Evolutionary conservation across 2,329 filamentous ascomycete species (phyloP), one percentile per base, ranked within the genome.

Genomic region (Aspergillus sp.): DNA sequence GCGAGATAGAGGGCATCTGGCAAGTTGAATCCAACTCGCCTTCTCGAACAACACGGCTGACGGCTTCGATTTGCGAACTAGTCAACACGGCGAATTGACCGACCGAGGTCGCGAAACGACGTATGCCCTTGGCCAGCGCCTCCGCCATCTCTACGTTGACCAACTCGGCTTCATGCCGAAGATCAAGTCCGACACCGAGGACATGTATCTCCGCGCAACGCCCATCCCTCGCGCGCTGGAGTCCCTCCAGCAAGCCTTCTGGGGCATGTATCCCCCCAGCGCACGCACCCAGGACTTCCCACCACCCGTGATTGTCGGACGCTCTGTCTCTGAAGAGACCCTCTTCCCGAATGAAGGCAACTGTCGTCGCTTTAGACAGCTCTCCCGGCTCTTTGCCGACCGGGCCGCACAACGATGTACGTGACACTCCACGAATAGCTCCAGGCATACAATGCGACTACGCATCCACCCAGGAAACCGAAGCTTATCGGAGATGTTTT

Each of bases 1-100:
- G 86, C 55, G 82, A 90, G 66, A 79, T 87, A n/a, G 90, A 96
- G 68, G 81, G 80, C 40, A 82, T 97, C 55, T 99, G 93, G 79
- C 88, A 87, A 70, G 81, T 83, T 19, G 16, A 5, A 16, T 4
- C n/a, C 19, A 21, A 4, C 20, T 42, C 36, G 19, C 13, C 11
- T 10, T 10, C 5, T 17, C 16, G n/a, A 17, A 40, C 23, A 40
- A 29, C 6, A 32, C 19, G 7, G 34, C 47, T 56, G 50, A 59
- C 63, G 59, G 53, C 53, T 34, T 21, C 40, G 25, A 3, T 29
- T 29, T 29, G 7, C 25, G 3, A 23, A 23, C 3, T 52, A 80
- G 78, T 58, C 71, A 76, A 54, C 69, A 75, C 17, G 78, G 89
- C 61, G 87, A 88, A 77, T 77, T 93, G 63, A 93, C 89, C 19